Base-by-base conservation (phyloP, 257 asterid species). In the Hygrophila difformis region DNA sequence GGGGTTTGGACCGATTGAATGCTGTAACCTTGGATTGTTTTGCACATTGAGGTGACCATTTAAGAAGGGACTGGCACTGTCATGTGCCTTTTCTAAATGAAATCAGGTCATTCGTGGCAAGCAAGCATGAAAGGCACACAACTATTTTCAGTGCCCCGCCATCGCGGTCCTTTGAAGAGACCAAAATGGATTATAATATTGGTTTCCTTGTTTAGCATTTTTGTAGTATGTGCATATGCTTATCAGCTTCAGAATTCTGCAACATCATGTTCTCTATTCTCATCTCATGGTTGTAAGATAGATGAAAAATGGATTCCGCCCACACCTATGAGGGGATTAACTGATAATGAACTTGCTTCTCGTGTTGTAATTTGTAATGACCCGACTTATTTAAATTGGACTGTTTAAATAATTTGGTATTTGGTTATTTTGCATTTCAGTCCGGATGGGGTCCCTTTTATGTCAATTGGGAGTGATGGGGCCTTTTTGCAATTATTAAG, bases 111-210 rank as follows among this genome's bases (percentile, higher is more conserved):
- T n/a, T n/a, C n/a, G n/a, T n/a, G n/a, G n/a, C n/a, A n/a, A n/a
- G n/a, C n/a, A n/a, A n/a, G n/a, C n/a, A 72, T 72, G 78, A 91
- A 86, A 60, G 88, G 70, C 68, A 72, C 67, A 75, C 93, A 70
- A 73, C 70, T 78, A 67, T 56, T 78, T 72, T 84, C 79, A 37
- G 75, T 53, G 60, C 67, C 84, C 63, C 99, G 95, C 63, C 93
- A 78, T 55, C 94, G 93, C n/a, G n/a, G n/a, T n/a, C n/a, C n/a
- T 34, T 59, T 76, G 55, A 82, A 73, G 77, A 91, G 83, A 76
- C 99, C 95, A 35, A 91, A 82, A 31, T 86, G 99, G 99, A 82
- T 91, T 51, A 74, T 86, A 13, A 64, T 80, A 34, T 58, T 91
- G 88, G 84, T 86, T 63, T 82, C 89, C 42, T 61, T 86, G 62